These are phyloP conservation scores for Panaeolus cyanescens DNA, from an alignment of 768 basidiomycete species.

Conservation along the genomic window DNA sequence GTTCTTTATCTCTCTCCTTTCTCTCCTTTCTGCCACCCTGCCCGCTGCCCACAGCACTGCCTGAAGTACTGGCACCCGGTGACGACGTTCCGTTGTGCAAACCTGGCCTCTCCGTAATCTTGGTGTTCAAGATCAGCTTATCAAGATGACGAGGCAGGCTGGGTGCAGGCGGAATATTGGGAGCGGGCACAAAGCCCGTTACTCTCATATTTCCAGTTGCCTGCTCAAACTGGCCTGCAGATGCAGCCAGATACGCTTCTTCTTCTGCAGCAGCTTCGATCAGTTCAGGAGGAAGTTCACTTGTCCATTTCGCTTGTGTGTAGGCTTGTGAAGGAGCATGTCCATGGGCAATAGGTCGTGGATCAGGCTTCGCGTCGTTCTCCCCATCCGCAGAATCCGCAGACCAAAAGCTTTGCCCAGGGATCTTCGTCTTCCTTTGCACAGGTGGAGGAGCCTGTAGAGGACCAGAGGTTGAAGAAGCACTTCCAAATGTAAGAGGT, in stretches of 20 bases:
- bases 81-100: slow-evolving; percentile 19
- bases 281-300: slow-evolving; percentile 75
- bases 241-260: slow-evolving; percentile 68
- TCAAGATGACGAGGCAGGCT: slow-evolving; percentile 88
- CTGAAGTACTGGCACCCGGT: slow-evolving; percentile 4
- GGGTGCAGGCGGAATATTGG: slow-evolving; percentile 87
- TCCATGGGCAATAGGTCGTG: slow-evolving; percentile 6
- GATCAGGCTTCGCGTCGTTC: slow-evolving; percentile 17
- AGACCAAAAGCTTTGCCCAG: slow-evolving; percentile 45
- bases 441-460: slow-evolving; percentile 15
- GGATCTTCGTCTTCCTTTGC: slow-evolving; percentile 15
- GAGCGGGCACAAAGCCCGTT: slow-evolving; percentile 55
- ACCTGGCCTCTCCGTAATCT: slow-evolving; percentile 27
- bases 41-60: slow-evolving; percentile 24
- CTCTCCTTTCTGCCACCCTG: slow-evolving; percentile 23
- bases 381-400: slow-evolving; percentile 38
- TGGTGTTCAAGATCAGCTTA: slow-evolving; percentile 85
- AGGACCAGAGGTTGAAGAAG: slow-evolving; percentile 19
- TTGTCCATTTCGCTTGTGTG: slow-evolving; percentile 63
- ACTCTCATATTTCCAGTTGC: slow-evolving; percentile 18
- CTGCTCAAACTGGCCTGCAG: slow-evolving; percentile 34
- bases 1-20: slow-evolving; percentile 28
- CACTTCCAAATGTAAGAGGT: slow-evolving; percentile 25
- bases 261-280: slow-evolving; percentile 82
- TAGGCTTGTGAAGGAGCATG: slow-evolving; percentile 11